Evolutionary conservation across 2,329 filamentous ascomycete species (phyloP).

Genomic region (Endothia cerciana): DNA sequence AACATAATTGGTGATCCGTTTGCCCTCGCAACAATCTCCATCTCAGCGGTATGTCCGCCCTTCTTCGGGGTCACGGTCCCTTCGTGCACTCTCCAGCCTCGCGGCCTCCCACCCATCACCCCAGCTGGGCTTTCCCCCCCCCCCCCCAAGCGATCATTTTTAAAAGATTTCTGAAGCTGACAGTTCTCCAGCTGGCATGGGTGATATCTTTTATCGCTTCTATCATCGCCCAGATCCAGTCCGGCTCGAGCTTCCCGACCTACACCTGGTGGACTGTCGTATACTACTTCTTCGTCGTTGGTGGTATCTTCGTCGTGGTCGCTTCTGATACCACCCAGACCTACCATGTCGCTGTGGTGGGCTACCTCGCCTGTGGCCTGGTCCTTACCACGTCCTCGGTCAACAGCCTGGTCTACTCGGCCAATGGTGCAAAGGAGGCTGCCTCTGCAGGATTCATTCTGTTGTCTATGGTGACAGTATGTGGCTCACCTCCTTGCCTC

Average conservation of each 20-base stretch:
- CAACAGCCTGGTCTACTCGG: conserved; percentile 81
- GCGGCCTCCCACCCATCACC: neutral
- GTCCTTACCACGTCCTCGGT: conserved; percentile 85
- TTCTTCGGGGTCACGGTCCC: neutral
- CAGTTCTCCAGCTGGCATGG: conserved; percentile 78
- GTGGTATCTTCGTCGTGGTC: conserved; percentile 80
- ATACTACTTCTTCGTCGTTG: conserved; percentile 82
- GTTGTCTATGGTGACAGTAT: conserved; percentile 87
- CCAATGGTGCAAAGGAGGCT: conserved; percentile 76
- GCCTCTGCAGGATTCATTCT: conserved; percentile 92
- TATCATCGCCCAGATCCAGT: conserved; percentile 69
- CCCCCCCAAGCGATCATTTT: conserved; percentile 18
- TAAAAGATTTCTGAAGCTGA: conserved; percentile 27
- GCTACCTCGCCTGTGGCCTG: conserved; percentile 81
- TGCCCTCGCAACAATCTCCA: conserved; percentile 90
- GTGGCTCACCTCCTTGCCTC: conserved; percentile 40
- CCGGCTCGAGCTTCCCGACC: conserved; percentile 67
- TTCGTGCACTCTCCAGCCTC: conserved; percentile 6
- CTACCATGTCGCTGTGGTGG: conserved; percentile 90
- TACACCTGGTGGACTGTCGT: conserved; percentile 92
- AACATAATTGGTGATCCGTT: conserved; percentile 97
- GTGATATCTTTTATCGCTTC: conserved; percentile 88
- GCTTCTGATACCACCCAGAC: conserved; percentile 83
- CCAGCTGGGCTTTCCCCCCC: conserved; percentile 1
- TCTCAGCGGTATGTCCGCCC: conserved; percentile 68